Evolutionary conservation across 352 stramenopile species (phyloP).

Genomic region (Phytophthora europaea): DNA sequence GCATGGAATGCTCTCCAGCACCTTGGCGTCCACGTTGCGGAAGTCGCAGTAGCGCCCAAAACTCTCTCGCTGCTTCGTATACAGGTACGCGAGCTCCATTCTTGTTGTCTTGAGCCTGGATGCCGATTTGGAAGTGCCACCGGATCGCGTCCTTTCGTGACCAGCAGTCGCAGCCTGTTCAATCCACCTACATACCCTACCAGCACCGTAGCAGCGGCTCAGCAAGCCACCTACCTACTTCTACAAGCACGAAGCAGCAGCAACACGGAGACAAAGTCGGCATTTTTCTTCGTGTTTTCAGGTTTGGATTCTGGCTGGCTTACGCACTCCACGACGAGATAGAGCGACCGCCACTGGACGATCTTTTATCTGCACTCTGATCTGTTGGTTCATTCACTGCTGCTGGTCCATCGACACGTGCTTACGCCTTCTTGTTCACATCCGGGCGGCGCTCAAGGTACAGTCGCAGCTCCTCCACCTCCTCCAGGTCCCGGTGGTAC

Average conservation of each 20-base stretch:
- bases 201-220: background rate
- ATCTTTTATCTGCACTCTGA: slow-evolving; percentile 22
- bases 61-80: slow-evolving; percentile 92
- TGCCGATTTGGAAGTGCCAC: slow-evolving; percentile 30
- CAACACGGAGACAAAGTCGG: slow-evolving; percentile 28
- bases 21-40: slow-evolving; percentile 87
- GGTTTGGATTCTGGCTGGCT: slow-evolving; percentile 30
- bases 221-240: slow-evolving; percentile 1
- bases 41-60: slow-evolving; percentile 96
- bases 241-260: slow-evolving; percentile 22
- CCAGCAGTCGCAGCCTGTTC: slow-evolving; percentile 4
- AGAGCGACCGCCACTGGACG: background rate
- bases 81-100: slow-evolving; percentile 94
- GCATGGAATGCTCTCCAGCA: slow-evolving; percentile 91
- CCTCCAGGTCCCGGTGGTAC: slow-evolving; percentile 76
- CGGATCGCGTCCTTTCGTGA: slow-evolving; percentile 44
- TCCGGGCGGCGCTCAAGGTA: slow-evolving; percentile 75
- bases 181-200: background rate
- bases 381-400: slow-evolving; percentile 22
- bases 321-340: slow-evolving; percentile 18
- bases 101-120: background rate
- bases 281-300: slow-evolving; percentile 43
- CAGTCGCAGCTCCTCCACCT: slow-evolving; percentile 80
- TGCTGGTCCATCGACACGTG: background rate
- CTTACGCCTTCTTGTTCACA: slow-evolving; percentile 62